Percentiles rank a stretch among this genome's conserved stretches.
Conservation (phyloP, 2,329 filamentous ascomycete species). For the Alternaria consortialis region DNA sequence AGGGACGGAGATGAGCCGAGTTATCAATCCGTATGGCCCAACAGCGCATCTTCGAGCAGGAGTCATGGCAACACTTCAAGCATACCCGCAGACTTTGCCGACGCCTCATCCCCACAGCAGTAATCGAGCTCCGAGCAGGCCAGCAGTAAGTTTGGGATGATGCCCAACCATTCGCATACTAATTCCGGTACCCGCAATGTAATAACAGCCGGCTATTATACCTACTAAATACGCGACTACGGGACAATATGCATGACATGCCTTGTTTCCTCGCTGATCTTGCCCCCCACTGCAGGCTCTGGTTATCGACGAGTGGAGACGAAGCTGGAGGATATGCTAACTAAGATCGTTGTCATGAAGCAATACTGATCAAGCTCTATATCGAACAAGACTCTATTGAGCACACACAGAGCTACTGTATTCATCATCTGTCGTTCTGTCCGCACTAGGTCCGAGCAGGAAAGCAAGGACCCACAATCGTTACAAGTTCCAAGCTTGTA, state of each 20-base stretch:
- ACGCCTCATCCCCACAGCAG: not conserved
- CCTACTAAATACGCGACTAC: not conserved
- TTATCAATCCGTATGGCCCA: not conserved
- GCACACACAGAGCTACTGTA: not conserved
- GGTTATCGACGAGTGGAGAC: not conserved
- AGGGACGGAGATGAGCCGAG: conserved; percentile 1
- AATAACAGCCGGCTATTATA: conserved; percentile 20
- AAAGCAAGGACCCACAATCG: conserved; percentile 2
- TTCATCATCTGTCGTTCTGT: not conserved
- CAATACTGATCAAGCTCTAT: not conserved
- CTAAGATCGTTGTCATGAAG: not conserved
- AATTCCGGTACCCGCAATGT: conserved; percentile 4
- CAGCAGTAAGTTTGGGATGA: not conserved
- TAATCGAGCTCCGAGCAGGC: not conserved
- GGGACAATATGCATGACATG: conserved; percentile 9
- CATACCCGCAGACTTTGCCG: not conserved
- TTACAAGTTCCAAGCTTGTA: conserved; percentile 8
- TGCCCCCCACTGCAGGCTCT: not conserved
- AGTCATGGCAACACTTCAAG: not conserved
- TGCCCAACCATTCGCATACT: conserved; percentile 6
- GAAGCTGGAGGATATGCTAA: not conserved
- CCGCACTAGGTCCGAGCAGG: not conserved
- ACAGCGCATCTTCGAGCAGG: not conserved
- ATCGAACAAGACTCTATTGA: not conserved
- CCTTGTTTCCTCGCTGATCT: conserved; percentile 9